Base-by-base conservation (phyloP, 106 monocot genomes). In the Allium cepa region DNA sequence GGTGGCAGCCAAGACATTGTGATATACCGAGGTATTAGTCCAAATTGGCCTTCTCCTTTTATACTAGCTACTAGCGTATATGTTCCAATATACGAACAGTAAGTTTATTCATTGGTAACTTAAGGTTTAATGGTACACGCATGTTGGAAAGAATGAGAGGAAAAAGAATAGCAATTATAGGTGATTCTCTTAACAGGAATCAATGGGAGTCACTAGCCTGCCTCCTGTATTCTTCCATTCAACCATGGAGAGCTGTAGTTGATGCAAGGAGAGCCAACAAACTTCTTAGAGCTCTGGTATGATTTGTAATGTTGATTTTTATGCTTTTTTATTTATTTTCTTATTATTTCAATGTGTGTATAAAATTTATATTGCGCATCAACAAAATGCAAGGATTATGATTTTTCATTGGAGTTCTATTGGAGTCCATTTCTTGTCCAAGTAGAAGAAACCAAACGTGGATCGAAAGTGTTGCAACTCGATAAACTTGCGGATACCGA, bases 151-250 rank as follows among this genome's bases (percentile, higher is more conserved):
- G 66, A 66, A 18, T 80, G 61, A 77, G 85, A 74, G 78, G 78
- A 56, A 83, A 83, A 65, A 57, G 90, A 9, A 58, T 85, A 59
- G 80, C 73, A 26, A 77, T 90, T 49, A 71, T 83, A 6, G 90
- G 90, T 0, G 90, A 90, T 63, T 90, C 90, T 0, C 72, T 90
- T 26, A 78, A 83, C 16, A 69, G 85, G 59, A 90, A 90, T 64
- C 82, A 83, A 69, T 90, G 90, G 90, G 90, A 90, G 69, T 90
- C 90, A 0, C 75, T 90, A 22, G 16, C 78, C 0, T 90, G 90
- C 60, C 60, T 90, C 49, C 81, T 83, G 22, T 83, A 75, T 18
- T 63, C 78, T 4, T 62, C 71, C 7, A 14, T 58, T 53, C 61
- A 52, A 11, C 74, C 63, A 16, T 83, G 75, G 22, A 75, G 70